A percentile compares a stretch with the other conserved stretches of the same genome.
These are phyloP conservation scores for Paecilomyces variotii DNA, from an alignment of 2,329 filamentous ascomycete species.

Conservation along the genomic window DNA sequence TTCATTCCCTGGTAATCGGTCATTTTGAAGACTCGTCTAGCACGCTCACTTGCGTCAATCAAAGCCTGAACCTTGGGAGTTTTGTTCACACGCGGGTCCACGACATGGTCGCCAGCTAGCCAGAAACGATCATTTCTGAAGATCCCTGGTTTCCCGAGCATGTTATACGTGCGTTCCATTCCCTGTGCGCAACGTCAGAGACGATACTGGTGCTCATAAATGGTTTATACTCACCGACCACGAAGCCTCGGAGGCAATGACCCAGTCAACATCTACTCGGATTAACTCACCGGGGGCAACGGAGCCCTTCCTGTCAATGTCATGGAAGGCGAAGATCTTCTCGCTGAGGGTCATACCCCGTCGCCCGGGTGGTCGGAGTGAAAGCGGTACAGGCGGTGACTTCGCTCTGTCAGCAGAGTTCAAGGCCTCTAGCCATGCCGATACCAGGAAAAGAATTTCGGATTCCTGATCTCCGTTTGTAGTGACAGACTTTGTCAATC, in stretches of 20 bases:
- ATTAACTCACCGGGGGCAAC: slow-evolving; percentile 35
- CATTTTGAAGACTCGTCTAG: slow-evolving; percentile 36
- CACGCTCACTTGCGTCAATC: slow-evolving; percentile 30
- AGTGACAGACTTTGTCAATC: neutral
- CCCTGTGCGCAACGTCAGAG: slow-evolving; percentile 11
- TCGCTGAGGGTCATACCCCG: slow-evolving; percentile 38
- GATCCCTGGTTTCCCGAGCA: slow-evolving; percentile 35
- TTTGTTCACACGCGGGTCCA: slow-evolving; percentile 38
- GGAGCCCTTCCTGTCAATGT: slow-evolving; percentile 24
- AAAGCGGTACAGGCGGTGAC: slow-evolving; percentile 3
- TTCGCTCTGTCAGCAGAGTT: slow-evolving; percentile 17
- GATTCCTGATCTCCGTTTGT: slow-evolving; percentile 7
- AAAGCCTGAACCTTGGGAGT: slow-evolving; percentile 28
- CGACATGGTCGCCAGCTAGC: slow-evolving; percentile 43
- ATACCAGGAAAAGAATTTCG: slow-evolving; percentile 17
- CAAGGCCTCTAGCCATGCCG: slow-evolving; percentile 20
- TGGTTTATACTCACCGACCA: slow-evolving; percentile 25
- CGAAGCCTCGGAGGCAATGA: slow-evolving; percentile 37
- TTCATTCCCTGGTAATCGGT: slow-evolving; percentile 37
- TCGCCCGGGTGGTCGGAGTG: slow-evolving; percentile 7
- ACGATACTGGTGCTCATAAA: too few relatives aligned
- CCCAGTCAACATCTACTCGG: slow-evolving; percentile 39
- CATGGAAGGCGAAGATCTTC: slow-evolving; percentile 42
- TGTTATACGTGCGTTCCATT: slow-evolving; percentile 36
- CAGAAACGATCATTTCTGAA: slow-evolving; percentile 45